Percentiles rank a stretch among this genome's conserved stretches.
Conservation (phyloP, 495 filamentous ascomycete species). For the Parathielavia appendiculata region DNA sequence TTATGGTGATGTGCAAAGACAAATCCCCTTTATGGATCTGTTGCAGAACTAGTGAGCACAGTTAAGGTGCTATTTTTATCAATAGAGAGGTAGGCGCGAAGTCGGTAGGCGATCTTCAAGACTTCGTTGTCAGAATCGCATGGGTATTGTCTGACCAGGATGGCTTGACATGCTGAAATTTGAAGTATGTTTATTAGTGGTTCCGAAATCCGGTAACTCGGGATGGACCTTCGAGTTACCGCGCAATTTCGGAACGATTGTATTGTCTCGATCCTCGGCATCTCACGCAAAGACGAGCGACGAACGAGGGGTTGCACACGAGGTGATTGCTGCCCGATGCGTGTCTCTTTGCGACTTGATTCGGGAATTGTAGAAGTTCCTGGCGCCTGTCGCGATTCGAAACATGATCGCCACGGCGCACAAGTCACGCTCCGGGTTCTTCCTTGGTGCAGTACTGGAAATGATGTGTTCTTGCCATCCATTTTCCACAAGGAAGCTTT, state of each 20-base stretch:
- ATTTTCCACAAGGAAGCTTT: not conserved
- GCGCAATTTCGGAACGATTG: too few species aligned
- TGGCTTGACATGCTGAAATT: too few species aligned
- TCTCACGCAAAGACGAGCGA: too few species aligned
- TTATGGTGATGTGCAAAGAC: not conserved
- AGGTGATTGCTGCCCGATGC: not conserved
- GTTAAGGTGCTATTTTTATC: too few species aligned
- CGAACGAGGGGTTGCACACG: too few species aligned
- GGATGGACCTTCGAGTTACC: too few species aligned
- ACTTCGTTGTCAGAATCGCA: too few species aligned
- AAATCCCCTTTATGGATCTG: not conserved
- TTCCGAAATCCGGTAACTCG: too few species aligned
- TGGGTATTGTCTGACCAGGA: too few species aligned
- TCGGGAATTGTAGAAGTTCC: conserved; percentile 1
- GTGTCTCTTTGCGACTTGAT: not conserved
- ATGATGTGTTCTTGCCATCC: not conserved
- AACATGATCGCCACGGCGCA: conserved; percentile 1
- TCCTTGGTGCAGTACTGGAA: not conserved
- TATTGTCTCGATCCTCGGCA: too few species aligned
- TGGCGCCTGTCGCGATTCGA: not conserved
- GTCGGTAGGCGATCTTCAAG: not conserved
- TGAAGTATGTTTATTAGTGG: too few species aligned
- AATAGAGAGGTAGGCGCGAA: too few species aligned
- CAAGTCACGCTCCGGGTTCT: not conserved
- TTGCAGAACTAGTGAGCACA: not conserved